phyloP scores from a whole-genome alignment of 129 eudicot genomes.

The Centaurea solstitialis region DNA sequence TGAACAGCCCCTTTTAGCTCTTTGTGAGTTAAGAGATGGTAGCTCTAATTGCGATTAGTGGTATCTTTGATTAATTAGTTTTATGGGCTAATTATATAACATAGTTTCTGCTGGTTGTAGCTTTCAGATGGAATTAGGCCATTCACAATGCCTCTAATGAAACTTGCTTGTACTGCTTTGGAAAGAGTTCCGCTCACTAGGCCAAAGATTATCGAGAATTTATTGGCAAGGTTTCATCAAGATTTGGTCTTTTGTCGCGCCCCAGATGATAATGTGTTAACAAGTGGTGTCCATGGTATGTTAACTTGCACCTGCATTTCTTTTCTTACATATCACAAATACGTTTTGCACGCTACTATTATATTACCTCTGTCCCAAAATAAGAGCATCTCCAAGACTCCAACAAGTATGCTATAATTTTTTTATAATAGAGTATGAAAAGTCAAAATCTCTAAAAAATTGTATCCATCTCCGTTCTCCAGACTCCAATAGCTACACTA shows the following conservation, averaged over 20 bases:
- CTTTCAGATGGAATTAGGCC: slow-evolving; percentile 96
- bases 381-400: neutral
- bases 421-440: too few relatives aligned
- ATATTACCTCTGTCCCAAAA: neutral
- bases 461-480: too few relatives aligned
- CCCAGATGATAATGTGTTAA: slow-evolving; percentile 71
- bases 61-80: neutral
- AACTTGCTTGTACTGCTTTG: slow-evolving; percentile 88
- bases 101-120: slow-evolving; percentile 46
- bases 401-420: too few relatives aligned
- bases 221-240: slow-evolving; percentile 71
- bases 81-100: neutral
- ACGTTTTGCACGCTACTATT: neutral
- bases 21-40: slow-evolving; percentile 1
- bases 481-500: too few relatives aligned
- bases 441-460: too few relatives aligned
- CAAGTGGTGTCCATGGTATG: slow-evolving; percentile 70
- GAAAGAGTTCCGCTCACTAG: slow-evolving; percentile 93
- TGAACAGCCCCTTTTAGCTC: neutral
- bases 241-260: slow-evolving; percentile 94
- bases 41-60: neutral
- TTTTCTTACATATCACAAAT: neutral
- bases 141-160: slow-evolving; percentile 98
- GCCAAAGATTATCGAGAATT: slow-evolving; percentile 51
- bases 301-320: neutral